A percentile compares a stretch with the other conserved stretches of the same genome.
These are phyloP conservation scores for Candida sonorensis DNA, from an alignment of 805 yeast species.

Conservation along the genomic window DNA sequence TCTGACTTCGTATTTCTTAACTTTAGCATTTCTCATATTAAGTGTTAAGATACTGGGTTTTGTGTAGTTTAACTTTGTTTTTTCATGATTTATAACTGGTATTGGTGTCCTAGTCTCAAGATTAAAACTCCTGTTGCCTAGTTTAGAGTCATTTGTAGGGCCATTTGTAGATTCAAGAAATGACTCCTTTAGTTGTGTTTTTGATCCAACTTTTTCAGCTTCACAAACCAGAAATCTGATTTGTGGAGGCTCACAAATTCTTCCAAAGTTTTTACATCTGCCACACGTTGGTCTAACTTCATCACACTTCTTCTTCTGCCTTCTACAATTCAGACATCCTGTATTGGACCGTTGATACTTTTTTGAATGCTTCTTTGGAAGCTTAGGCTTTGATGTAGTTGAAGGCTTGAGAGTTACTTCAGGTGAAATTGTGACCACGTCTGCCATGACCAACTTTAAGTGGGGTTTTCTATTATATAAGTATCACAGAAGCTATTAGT, in stretches of 20 bases:
- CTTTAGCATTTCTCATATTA: constrained; percentile 3
- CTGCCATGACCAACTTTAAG: no score
- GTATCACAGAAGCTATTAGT: no score
- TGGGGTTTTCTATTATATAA: no score
- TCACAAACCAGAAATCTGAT: constrained; percentile 6
- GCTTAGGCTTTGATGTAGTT: not conserved
- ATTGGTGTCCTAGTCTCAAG: no score
- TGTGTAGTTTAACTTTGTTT: no score
- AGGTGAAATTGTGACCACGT: no score
- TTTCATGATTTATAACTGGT: not conserved
- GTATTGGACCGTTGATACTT: constrained; percentile 5
- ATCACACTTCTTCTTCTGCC: constrained; percentile 9
- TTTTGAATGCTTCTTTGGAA: constrained; percentile 2
- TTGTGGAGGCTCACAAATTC: constrained; percentile 5
- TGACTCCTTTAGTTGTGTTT: constrained; percentile 1
- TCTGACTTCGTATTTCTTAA: not conserved
- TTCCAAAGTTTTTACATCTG: constrained; percentile 2
- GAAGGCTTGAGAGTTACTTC: no score
- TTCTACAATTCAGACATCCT: constrained; percentile 9
- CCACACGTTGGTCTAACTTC: constrained; percentile 6
- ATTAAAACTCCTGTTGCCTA: no score
- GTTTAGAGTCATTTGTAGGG: no score
- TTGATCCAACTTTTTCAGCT: not conserved
- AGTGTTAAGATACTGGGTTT: constrained; percentile 2
- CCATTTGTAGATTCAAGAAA: constrained; percentile 1